Conservation (phyloP, 208 protist species). For the Porcisia hertigi region DNA sequence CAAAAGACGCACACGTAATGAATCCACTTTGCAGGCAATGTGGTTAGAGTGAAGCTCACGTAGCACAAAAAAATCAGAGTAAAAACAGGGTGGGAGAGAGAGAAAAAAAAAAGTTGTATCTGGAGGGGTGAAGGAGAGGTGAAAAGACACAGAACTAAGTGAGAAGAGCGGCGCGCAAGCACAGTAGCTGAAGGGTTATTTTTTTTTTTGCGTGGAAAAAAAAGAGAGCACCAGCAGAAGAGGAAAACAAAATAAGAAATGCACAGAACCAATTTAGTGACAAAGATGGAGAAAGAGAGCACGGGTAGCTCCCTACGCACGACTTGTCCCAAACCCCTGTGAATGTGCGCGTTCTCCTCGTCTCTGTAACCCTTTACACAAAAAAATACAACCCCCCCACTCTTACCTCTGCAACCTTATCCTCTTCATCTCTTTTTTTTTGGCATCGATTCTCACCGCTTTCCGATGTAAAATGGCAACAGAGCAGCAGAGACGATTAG, state of each 20-base stretch:
- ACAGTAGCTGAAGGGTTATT: not conserved
- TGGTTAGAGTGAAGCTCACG: no score
- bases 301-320: not conserved
- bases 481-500: not conserved
- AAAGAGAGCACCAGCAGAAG: not conserved
- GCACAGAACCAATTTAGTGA: not conserved
- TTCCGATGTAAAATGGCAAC: not conserved
- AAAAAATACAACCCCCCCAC: not conserved
- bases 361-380: not conserved
- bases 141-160: constrained; percentile 1
- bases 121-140: constrained; percentile 1
- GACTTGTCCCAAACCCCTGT: not conserved
- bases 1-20: no score
- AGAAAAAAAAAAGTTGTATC: not conserved
- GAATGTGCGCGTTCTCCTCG: not conserved
- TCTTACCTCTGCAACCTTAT: not conserved
- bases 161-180: not conserved
- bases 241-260: not conserved
- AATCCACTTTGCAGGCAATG: no score
- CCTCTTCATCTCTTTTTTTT: constrained; percentile 5
- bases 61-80: not conserved
- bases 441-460: not conserved
- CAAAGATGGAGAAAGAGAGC: not conserved
- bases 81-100: not conserved
- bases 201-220: no score